Evolutionary conservation across 129 eudicot species (phyloP).

Genomic region (Calendula officinalis): DNA sequence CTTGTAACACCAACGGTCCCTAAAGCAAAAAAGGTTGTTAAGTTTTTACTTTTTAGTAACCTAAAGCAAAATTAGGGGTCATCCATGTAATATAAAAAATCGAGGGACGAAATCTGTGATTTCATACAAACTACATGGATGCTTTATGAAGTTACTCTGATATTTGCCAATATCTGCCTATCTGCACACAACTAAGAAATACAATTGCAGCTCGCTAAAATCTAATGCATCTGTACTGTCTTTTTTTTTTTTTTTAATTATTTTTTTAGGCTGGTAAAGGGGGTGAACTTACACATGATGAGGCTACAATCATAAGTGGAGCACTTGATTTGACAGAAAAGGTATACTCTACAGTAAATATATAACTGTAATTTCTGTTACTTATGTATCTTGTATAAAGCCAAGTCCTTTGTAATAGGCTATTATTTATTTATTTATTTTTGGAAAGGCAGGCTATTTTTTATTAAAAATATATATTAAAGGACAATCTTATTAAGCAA

Average conservation of each 20-base stretch:
- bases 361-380: background rate
- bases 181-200: conserved; percentile 3
- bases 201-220: conserved; percentile 5
- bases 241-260: conserved; percentile 7
- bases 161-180: background rate
- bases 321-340: conserved; percentile 94
- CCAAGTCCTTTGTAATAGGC: conserved; percentile 1
- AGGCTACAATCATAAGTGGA: conserved; percentile 93
- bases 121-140: too few species aligned
- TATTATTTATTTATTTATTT: background rate
- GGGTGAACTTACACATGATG: conserved; percentile 95
- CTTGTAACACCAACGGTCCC: too few species aligned
- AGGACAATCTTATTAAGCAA: background rate
- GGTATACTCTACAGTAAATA: conserved; percentile 42
- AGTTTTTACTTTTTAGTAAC: too few species aligned
- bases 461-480: too few species aligned
- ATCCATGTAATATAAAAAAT: too few species aligned
- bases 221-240: background rate
- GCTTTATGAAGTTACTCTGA: too few species aligned
- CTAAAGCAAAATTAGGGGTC: too few species aligned
- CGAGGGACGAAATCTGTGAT: too few species aligned
- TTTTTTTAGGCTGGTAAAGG: conserved; percentile 84
- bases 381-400: background rate
- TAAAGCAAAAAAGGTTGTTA: too few species aligned
- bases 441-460: background rate